Evolutionary conservation across 228 moss, liverwort and hornwort genomes (phyloP).

Genomic region (Sphagnum magellanicum): DNA sequence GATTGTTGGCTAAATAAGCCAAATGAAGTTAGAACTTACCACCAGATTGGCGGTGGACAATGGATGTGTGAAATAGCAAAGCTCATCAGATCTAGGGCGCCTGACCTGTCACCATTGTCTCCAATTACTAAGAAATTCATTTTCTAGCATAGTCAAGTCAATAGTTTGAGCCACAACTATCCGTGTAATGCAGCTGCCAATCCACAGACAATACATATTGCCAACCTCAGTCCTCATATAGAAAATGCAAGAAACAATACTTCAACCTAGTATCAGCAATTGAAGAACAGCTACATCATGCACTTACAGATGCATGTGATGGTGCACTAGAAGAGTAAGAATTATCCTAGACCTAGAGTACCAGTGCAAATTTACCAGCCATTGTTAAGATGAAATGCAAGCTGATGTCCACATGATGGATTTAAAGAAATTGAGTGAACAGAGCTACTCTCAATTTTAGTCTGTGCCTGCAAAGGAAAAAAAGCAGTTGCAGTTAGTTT

Average conservation of each 20-base stretch:
- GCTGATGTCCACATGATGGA: conserved; percentile 64
- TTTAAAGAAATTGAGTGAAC: conserved; percentile 71
- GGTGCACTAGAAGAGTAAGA: conserved; percentile 3
- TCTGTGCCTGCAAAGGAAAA: conserved; percentile 58
- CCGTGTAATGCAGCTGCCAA: too few species aligned
- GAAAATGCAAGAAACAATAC: too few species aligned
- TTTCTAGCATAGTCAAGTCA: too few species aligned
- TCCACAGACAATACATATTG: too few species aligned
- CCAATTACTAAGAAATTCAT: background rate
- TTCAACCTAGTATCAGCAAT: too few species aligned
- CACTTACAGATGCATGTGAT: background rate
- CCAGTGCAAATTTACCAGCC: conserved; percentile 53
- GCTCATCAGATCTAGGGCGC: conserved; percentile 60
- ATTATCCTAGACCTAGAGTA: background rate
- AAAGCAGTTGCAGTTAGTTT: too few species aligned
- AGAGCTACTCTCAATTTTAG: conserved; percentile 63
- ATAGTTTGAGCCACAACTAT: too few species aligned
- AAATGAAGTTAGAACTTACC: conserved; percentile 37
- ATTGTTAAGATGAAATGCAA: conserved; percentile 95
- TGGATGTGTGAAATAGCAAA: conserved; percentile 68
- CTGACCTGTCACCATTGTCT: conserved; percentile 60
- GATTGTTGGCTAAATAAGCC: background rate
- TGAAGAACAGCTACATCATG: too few species aligned
- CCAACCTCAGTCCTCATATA: too few species aligned
- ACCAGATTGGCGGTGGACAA: conserved; percentile 78